Percentiles rank a stretch among this genome's conserved stretches.
Evolutionary conservation across 495 filamentous ascomycete species (phyloP).

Genomic region (Cladorrhinum samala): DNA sequence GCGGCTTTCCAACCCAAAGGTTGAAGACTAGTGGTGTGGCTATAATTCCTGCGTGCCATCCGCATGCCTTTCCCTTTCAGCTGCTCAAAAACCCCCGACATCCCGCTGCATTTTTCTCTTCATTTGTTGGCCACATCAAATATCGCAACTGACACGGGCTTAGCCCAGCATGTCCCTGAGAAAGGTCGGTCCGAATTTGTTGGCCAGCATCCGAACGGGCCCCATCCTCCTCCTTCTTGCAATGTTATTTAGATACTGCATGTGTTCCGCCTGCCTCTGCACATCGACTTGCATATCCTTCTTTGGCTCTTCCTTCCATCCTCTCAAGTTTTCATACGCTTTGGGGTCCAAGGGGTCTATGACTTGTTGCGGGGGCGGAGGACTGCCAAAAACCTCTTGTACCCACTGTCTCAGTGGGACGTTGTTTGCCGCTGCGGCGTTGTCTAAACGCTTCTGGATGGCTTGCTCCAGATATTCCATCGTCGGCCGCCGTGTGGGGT

Average conservation of each 20-base stretch:
- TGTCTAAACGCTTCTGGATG: background rate
- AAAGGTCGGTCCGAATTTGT: background rate
- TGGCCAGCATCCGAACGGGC: background rate
- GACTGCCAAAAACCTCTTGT: background rate
- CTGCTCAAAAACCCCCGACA: too few species aligned
- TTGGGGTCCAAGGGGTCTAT: background rate
- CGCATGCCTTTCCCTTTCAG: too few species aligned
- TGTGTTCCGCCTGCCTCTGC: too few species aligned
- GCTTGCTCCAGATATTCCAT: background rate
- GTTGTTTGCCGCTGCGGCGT: background rate
- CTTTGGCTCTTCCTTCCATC: background rate
- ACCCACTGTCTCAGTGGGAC: background rate
- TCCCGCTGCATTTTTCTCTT: too few species aligned
- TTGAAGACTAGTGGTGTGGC: too few species aligned
- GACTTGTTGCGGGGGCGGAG: background rate
- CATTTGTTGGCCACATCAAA: too few species aligned
- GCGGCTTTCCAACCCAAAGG: background rate
- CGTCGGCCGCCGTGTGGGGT: background rate
- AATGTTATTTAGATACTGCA: too few species aligned
- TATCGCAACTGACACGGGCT: too few species aligned
- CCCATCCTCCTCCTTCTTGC: background rate
- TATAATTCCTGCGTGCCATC: too few species aligned
- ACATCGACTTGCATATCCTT: background rate
- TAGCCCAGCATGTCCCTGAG: too few species aligned
- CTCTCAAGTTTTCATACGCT: background rate